A percentile compares a stretch with the other conserved stretches of the same genome.
phyloP scores from a whole-genome alignment of 352 stramenopile genomes.

The Pythium sukuiense region DNA sequence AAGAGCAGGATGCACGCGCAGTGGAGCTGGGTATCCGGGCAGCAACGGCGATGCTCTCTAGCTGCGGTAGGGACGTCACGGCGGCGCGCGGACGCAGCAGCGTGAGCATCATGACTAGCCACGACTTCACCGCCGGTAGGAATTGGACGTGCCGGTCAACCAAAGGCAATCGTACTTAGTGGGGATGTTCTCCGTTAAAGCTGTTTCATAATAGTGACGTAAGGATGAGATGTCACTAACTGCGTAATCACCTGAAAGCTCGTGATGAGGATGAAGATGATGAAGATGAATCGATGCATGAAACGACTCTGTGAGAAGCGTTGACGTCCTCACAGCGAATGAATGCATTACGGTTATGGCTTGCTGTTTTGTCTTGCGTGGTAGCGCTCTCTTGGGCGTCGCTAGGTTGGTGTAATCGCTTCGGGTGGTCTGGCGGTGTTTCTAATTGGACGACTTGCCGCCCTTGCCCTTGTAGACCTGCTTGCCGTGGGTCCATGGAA shows the following conservation, averaged over 20 bases:
- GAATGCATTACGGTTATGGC: too few relatives aligned
- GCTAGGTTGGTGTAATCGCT: background rate
- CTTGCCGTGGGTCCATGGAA: conserved; percentile 96
- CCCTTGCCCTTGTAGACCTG: conserved; percentile 91
- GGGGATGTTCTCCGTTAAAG: background rate
- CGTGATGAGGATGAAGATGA: too few relatives aligned
- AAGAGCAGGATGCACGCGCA: background rate
- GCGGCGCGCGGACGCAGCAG: background rate
- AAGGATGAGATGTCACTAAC: too few relatives aligned
- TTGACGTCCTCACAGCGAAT: too few relatives aligned
- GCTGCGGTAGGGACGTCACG: background rate
- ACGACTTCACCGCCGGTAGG: background rate
- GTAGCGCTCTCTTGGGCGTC: background rate
- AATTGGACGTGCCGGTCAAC: conserved; percentile 16
- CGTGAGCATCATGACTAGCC: background rate
- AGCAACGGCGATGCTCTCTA: background rate
- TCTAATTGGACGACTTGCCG: conserved; percentile 81
- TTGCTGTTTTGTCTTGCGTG: too few relatives aligned
- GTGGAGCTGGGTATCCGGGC: background rate
- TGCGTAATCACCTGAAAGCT: too few relatives aligned
- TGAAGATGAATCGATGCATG: too few relatives aligned
- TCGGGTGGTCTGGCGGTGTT: background rate
- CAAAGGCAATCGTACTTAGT: conserved; percentile 6
- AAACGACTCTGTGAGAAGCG: too few relatives aligned
- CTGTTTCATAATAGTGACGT: background rate